phyloP scores from a whole-genome alignment of 176 grass and related monocot species.

The bread wheat (Triticum aestivum) region IWGSC_CS_RefSeq_v2.1 NC_057804.1:551949263-551949762 shows the following conservation, averaged over 20 bases:
- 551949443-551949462: neutral
- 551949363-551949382: neutral
- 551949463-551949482: slow-evolving; percentile 17
- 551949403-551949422: neutral
- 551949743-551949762: slow-evolving; percentile 6
- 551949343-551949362: slow-evolving; percentile 34
- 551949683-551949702: neutral
- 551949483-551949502: neutral
- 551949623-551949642: neutral
- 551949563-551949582: neutral
- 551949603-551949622: neutral
- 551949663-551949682: neutral
- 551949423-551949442: neutral
- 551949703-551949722: slow-evolving; percentile 4
- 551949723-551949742: neutral
- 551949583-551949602: neutral
- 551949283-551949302: slow-evolving; percentile 85
- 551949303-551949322: slow-evolving; percentile 90
- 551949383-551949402: slow-evolving; percentile 18
- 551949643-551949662: neutral
- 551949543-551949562: neutral
- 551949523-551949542: neutral
- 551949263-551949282: slow-evolving; percentile 83
- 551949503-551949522: neutral
- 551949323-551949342: slow-evolving; percentile 72